phyloP scores from a whole-genome alignment of 352 stramenopile genomes.

The Globisporangium solare region DNA sequence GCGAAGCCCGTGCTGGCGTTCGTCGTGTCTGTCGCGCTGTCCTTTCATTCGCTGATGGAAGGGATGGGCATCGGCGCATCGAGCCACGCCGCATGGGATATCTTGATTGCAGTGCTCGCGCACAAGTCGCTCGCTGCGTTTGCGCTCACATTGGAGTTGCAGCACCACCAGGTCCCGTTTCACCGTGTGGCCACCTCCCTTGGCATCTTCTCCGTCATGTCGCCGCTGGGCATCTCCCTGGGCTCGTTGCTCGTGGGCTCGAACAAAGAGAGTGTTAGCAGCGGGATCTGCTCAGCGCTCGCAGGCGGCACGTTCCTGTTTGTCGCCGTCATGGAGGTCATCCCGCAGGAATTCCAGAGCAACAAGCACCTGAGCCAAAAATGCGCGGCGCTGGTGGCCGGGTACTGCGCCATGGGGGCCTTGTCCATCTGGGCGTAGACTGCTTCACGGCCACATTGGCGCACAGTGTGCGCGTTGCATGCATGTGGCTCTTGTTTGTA shows the following conservation, averaged over 20 bases:
- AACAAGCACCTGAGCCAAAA: slow-evolving; percentile 44
- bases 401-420: slow-evolving; percentile 57
- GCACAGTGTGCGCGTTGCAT: too few relatives aligned
- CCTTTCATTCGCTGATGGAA: slow-evolving; percentile 85
- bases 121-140: slow-evolving; percentile 82
- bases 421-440: slow-evolving; percentile 68
- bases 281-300: slow-evolving; percentile 67
- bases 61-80: slow-evolving; percentile 76
- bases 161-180: slow-evolving; percentile 49
- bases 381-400: slow-evolving; percentile 43
- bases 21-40: slow-evolving; percentile 76
- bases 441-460: too few relatives aligned
- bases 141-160: slow-evolving; percentile 62
- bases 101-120: slow-evolving; percentile 72
- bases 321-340: slow-evolving; percentile 77
- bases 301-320: slow-evolving; percentile 81
- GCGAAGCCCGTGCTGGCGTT: slow-evolving; percentile 56
- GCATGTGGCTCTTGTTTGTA: too few relatives aligned
- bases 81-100: slow-evolving; percentile 57
- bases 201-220: slow-evolving; percentile 70
- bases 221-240: slow-evolving; percentile 59
- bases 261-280: slow-evolving; percentile 36
- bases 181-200: slow-evolving; percentile 39
- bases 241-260: slow-evolving; percentile 46
- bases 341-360: slow-evolving; percentile 72